Percentiles rank a stretch among this genome's conserved stretches.
phyloP scores from a whole-genome alignment of 1,139 yeast genomes.

The Kurtzmaniella quercitrusa region DNA sequence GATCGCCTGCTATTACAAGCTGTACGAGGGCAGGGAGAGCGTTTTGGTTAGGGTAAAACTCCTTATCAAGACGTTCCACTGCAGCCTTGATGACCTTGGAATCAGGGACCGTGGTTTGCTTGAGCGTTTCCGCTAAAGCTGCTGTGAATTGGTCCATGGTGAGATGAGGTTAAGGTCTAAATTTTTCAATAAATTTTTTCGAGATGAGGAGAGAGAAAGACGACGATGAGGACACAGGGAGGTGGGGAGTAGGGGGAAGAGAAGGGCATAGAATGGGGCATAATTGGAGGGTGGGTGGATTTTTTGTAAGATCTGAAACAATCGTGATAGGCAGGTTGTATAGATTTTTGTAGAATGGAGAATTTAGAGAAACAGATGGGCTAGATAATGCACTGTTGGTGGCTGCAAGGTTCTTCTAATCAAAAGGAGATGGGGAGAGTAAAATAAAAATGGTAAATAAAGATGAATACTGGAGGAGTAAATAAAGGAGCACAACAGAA shows the following conservation, averaged over 20 bases:
- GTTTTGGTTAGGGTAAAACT: conserved; percentile 66
- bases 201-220: not conserved
- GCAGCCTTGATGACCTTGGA: conserved; percentile 80
- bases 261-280: no score
- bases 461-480: no score
- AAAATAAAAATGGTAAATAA: no score
- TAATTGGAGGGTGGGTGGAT: no score
- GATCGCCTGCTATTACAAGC: conserved; percentile 59
- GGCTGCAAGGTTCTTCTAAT: no score
- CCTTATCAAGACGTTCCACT: conserved; percentile 66
- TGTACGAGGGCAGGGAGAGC: conserved; percentile 82
- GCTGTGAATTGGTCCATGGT: conserved; percentile 3
- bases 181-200: not conserved
- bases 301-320: no score
- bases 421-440: no score
- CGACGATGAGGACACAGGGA: not conserved
- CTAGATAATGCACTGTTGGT: no score
- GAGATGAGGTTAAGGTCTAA: conserved; percentile 3
- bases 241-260: not conserved
- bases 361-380: no score
- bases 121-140: conserved; percentile 73
- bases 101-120: conserved; percentile 72
- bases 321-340: no score
- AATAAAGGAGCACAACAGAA: no score
- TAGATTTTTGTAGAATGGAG: no score